phyloP scores from a whole-genome alignment of 306 rosid genomes.

The Cucumis hystrix region DNA sequence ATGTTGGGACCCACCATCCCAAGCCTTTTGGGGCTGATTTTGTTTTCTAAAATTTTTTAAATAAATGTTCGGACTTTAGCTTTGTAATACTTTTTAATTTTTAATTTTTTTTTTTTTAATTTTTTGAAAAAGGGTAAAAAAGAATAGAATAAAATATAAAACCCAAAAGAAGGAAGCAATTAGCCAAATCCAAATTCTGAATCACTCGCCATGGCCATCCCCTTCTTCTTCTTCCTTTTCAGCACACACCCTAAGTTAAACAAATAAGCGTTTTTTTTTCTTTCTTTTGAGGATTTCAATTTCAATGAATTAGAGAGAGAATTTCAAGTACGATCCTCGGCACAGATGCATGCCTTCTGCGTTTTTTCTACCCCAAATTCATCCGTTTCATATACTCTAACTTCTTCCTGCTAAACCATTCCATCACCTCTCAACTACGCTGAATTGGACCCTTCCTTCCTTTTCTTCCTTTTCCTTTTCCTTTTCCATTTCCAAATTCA shows the following conservation, averaged over 20 bases:
- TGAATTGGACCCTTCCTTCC: background rate
- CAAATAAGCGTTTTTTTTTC: background rate
- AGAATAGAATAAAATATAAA: background rate
- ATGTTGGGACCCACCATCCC: background rate
- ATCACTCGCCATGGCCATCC: background rate
- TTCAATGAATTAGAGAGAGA: background rate
- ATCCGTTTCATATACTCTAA: conserved; percentile 5
- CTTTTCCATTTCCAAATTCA: background rate
- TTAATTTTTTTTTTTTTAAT: too few relatives aligned
- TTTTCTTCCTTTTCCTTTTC: background rate
- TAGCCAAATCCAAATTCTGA: background rate
- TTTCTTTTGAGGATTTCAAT: background rate
- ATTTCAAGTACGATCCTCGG: background rate
- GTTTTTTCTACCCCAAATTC: background rate
- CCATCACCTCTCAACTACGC: background rate
- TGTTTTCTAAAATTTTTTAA: too few relatives aligned
- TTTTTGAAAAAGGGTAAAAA: background rate
- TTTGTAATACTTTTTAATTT: background rate
- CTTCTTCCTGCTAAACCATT: conserved; percentile 3
- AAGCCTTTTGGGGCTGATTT: background rate
- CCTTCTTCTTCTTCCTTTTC: background rate
- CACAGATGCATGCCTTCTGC: conserved; percentile 4
- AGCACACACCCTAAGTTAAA: background rate
- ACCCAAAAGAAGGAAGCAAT: background rate
- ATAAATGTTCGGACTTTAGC: background rate